Evolutionary conservation across 768 basidiomycete species (phyloP).

Genomic region (Phanerodontia chrysosporium): DNA sequence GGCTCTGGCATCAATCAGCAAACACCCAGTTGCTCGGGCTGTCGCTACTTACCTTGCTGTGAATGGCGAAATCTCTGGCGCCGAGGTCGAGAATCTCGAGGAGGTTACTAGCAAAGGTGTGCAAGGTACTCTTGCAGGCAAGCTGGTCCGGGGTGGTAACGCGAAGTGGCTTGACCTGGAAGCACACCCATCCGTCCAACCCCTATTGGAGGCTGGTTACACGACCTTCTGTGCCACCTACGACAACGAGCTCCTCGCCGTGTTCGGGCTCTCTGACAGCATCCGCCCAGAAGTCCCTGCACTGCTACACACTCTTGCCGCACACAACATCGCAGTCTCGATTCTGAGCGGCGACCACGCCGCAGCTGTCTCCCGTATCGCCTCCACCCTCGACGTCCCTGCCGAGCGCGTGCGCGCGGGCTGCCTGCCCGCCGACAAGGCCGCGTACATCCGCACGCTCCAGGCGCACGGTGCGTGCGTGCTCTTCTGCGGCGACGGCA

Average conservation of each 20-base stretch:
- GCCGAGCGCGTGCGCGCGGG: constrained; percentile 34
- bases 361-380: constrained; percentile 39
- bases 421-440: constrained; percentile 46
- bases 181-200: constrained; percentile 26
- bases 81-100: constrained; percentile 18
- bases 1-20: constrained; percentile 29
- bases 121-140: constrained; percentile 28
- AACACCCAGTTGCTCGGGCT: constrained; percentile 34
- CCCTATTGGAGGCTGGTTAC: constrained; percentile 35
- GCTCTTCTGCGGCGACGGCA: constrained; percentile 47
- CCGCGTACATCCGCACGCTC: constrained; percentile 26
- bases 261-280: constrained; percentile 41
- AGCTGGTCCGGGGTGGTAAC: constrained; percentile 33
- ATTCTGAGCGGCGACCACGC: constrained; percentile 50
- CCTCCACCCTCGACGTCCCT: constrained; percentile 34
- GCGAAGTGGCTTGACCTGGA: constrained; percentile 29
- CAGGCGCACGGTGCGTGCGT: constrained; percentile 28
- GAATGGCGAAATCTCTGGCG: neutral
- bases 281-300: constrained; percentile 37
- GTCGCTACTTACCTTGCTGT: constrained; percentile 27
- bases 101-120: constrained; percentile 35
- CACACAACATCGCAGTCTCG: constrained; percentile 34
- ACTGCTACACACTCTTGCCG: constrained; percentile 32
- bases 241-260: constrained; percentile 23
- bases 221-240: constrained; percentile 39